These are phyloP conservation scores for Zanthoxylum bungeanum DNA, from an alignment of 345 rosid species.

Conservation along the genomic window DNA sequence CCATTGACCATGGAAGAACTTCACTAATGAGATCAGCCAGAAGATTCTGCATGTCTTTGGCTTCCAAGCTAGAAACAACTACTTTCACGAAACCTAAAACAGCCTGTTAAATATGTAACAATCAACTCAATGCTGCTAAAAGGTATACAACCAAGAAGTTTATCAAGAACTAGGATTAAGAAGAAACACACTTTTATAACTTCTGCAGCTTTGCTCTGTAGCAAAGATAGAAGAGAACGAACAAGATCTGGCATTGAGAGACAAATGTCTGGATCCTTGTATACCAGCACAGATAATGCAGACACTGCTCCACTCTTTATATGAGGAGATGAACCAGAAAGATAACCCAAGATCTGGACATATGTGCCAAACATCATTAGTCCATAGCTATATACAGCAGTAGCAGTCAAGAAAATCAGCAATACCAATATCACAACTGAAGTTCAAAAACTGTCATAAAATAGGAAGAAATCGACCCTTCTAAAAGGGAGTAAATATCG, in stretches of 20 bases:
- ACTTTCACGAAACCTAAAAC: conserved; percentile 89
- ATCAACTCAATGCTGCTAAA: not conserved
- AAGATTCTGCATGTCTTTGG: conserved; percentile 62
- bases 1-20: conserved; percentile 77
- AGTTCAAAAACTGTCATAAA: not conserved
- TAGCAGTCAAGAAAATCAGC: not conserved
- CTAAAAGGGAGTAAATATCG: not conserved
- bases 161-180: not conserved
- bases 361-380: conserved; percentile 10
- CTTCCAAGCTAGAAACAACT: conserved; percentile 61
- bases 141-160: not conserved
- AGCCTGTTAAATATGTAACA: conserved; percentile 48
- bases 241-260: conserved; percentile 63
- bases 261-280: conserved; percentile 63
- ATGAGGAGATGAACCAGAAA: conserved; percentile 86
- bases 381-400: conserved; percentile 8
- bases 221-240: conserved; percentile 73
- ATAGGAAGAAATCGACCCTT: not conserved
- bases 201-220: conserved; percentile 74
- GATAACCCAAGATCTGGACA: conserved; percentile 83
- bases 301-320: conserved; percentile 94
- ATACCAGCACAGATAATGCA: conserved; percentile 75
- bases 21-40: conserved; percentile 48
- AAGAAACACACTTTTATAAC: conserved; percentile 61
- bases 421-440: not conserved